Evolutionary conservation across 1,284 basidiomycete species (phyloP).

Genomic region (Termitomyces sp.): DNA sequence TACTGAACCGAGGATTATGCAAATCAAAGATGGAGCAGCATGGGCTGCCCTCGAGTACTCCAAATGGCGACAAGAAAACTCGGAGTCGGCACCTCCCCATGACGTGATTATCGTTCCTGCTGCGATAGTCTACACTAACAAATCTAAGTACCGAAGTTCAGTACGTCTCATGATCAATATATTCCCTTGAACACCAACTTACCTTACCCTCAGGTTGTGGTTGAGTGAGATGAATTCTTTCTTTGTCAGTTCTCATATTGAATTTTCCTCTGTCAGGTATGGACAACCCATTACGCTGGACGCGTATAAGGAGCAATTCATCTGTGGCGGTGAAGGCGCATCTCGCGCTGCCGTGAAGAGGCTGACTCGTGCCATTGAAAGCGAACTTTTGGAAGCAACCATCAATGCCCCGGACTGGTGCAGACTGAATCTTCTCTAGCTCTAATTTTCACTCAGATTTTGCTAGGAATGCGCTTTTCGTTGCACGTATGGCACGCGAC

Average conservation of each 20-base stretch:
- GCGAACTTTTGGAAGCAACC: constrained; percentile 68
- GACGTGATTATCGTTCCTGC: constrained; percentile 70
- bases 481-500: constrained; percentile 85
- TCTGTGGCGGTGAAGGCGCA: constrained; percentile 61
- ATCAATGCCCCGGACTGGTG: constrained; percentile 94
- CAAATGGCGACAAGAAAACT: constrained; percentile 63
- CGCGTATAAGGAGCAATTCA: constrained; percentile 73
- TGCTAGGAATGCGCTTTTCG: constrained; percentile 78
- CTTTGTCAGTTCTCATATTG: background rate
- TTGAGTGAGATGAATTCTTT: constrained; percentile 48
- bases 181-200: background rate
- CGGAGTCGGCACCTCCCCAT: constrained; percentile 32
- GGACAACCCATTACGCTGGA: constrained; percentile 77
- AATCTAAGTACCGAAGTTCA: constrained; percentile 86
- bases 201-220: constrained; percentile 47
- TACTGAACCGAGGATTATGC: constrained; percentile 88
- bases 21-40: constrained; percentile 92
- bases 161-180: constrained; percentile 36
- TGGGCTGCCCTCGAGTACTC: constrained; percentile 94
- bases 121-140: constrained; percentile 92
- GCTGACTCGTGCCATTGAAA: constrained; percentile 73
- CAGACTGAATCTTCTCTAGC: constrained; percentile 22
- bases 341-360: constrained; percentile 82
- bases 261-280: constrained; percentile 48
- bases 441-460: constrained; percentile 11